Base-by-base conservation (phyloP, 371 early-diverging fungal genomes). In the Batrachochytrium dendrobatidis region DNA sequence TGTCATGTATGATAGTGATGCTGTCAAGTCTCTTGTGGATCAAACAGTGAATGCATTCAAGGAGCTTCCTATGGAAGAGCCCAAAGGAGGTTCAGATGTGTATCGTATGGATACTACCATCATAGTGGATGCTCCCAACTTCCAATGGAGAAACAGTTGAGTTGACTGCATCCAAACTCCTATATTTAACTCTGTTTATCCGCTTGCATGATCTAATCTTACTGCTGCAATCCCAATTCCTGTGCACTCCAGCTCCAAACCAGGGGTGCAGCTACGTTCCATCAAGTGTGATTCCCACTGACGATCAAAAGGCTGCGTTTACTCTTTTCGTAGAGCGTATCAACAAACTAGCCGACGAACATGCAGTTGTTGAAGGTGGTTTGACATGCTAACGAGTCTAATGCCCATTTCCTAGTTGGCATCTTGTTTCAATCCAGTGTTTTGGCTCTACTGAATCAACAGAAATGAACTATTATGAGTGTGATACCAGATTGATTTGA, bases 331-430 rank as follows among this genome's bases (percentile, higher is more conserved):
- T 39, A n/a, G 39, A 39, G 12, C 39, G 39, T n/a, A 39, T 39
- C 39, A 39, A 39, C 39, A 39, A 39, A n/a, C 39, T 39, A 15
- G 39, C 39, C 39, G 39, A 39, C 39, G 39, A 39, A 12, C 39
- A 39, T 39, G 39, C 39, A n/a, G n/a, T n/a, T n/a, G n/a, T n/a
- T n/a, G n/a, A n/a, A n/a, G n/a, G n/a, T n/a, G n/a, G n/a, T n/a
- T n/a, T n/a, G n/a, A n/a, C n/a, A n/a, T n/a, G n/a, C n/a, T n/a
- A n/a, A n/a, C n/a, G n/a, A n/a, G n/a, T n/a, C n/a, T n/a, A n/a
- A n/a, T n/a, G n/a, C n/a, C n/a, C n/a, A n/a, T n/a, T n/a, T n/a
- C n/a, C n/a, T n/a, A n/a, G n/a, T n/a, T n/a, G n/a, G n/a, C n/a
- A n/a, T n/a, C n/a, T n/a, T n/a, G n/a, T n/a, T n/a, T n/a, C n/a